Evolutionary conservation across 1,139 yeast genomes (phyloP).

Genomic region (Magnusiomyces magnusii): DNA sequence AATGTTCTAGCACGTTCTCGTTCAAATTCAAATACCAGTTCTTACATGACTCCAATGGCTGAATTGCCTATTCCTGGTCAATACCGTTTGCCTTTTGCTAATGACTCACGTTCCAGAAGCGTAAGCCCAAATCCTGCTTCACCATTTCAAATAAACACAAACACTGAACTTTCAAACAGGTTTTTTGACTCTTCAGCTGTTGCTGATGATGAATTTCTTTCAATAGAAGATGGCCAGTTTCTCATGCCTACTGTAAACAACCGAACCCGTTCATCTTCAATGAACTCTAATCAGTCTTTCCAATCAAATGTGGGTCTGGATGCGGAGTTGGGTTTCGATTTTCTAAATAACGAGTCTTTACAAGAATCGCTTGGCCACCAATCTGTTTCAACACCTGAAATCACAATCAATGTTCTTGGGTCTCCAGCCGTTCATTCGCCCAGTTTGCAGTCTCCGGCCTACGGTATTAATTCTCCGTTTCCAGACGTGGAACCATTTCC

Average conservation of each 20-base stretch:
- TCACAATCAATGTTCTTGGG: constrained; percentile 14
- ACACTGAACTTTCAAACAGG: constrained; percentile 32
- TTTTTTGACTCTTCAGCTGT: constrained; percentile 20
- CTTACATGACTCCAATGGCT: not conserved
- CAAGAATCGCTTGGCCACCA: not conserved
- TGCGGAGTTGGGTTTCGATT: not conserved
- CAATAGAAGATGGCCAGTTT: constrained; percentile 6
- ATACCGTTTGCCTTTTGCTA: not conserved
- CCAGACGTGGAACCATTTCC: constrained; percentile 13
- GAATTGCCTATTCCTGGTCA: constrained; percentile 5
- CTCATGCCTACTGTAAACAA: constrained; percentile 9
- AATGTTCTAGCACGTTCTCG: not conserved
- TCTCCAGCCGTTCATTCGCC: not conserved
- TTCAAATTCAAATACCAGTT: not conserved
- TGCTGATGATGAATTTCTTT: not conserved
- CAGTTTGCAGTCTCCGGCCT: too few species aligned
- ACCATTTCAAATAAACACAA: constrained; percentile 25
- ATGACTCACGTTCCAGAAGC: not conserved
- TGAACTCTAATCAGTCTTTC: constrained; percentile 18
- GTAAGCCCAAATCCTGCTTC: not conserved
- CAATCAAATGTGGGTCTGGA: not conserved
- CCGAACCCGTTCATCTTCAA: constrained; percentile 16
- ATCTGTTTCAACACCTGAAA: constrained; percentile 14
- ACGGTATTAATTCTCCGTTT: not conserved
- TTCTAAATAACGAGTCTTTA: not conserved